phyloP scores from a whole-genome alignment of 306 rosid species.

The Cicer bijugum region DNA sequence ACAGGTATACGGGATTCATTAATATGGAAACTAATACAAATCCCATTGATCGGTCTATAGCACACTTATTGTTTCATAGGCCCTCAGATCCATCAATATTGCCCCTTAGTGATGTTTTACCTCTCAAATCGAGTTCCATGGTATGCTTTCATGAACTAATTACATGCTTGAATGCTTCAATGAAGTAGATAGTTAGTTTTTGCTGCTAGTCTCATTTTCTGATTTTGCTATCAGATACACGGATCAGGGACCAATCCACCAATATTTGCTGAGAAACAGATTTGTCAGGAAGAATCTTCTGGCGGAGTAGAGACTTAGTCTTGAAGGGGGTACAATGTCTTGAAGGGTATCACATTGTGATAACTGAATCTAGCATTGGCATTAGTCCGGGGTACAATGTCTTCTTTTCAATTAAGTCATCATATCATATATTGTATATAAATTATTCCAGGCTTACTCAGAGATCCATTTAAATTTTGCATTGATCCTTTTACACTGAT shows the following conservation, averaged over 20 bases:
- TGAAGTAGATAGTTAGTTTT: background rate
- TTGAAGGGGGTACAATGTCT: conserved; percentile 16
- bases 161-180: conserved; percentile 27
- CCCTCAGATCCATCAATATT: conserved; percentile 63
- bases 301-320: conserved; percentile 40
- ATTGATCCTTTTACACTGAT: conserved; percentile 9
- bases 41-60: conserved; percentile 87
- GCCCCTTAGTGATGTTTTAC: conserved; percentile 45
- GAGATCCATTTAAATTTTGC: conserved; percentile 45
- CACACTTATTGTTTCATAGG: conserved; percentile 81
- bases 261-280: conserved; percentile 55
- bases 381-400: conserved; percentile 33
- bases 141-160: conserved; percentile 51
- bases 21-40: conserved; percentile 79
- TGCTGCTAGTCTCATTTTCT: conserved; percentile 44
- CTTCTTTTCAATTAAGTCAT: conserved; percentile 16
- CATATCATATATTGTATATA: conserved; percentile 34
- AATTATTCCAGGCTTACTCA: conserved; percentile 41
- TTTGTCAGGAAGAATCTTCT: conserved; percentile 56
- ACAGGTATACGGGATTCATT: conserved; percentile 68
- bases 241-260: conserved; percentile 56
- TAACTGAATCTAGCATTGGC: conserved; percentile 27
- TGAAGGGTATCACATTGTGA: conserved; percentile 32
- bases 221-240: conserved; percentile 49
- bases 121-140: conserved; percentile 53